phyloP scores from a whole-genome alignment of 306 rosid species.

The Prunus mongolica region DNA sequence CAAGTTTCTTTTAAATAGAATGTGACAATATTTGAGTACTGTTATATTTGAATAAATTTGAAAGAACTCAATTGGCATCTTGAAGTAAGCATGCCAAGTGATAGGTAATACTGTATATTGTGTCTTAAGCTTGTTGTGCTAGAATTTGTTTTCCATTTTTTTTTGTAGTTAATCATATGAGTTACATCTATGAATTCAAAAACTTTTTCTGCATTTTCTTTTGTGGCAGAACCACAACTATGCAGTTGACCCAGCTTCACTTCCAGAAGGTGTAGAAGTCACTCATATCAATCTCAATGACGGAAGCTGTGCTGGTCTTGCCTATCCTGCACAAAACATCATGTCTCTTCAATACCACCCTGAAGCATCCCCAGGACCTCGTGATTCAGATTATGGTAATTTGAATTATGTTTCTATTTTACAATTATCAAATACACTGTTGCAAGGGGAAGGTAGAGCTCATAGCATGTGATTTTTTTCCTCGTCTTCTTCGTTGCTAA shows the following conservation, averaged over 20 bases:
- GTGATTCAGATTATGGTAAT: constrained; percentile 87
- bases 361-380: constrained; percentile 99
- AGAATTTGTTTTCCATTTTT: neutral
- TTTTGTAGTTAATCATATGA: neutral
- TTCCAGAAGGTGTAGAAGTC: constrained; percentile 81
- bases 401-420: neutral
- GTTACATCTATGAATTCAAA: neutral
- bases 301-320: constrained; percentile 88
- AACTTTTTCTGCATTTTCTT: constrained; percentile 1
- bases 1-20: neutral
- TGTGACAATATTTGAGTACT: neutral
- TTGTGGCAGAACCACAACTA: constrained; percentile 86
- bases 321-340: constrained; percentile 62
- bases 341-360: constrained; percentile 98
- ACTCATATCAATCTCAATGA: constrained; percentile 89
- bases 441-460: neutral
- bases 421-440: neutral
- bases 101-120: neutral
- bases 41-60: neutral
- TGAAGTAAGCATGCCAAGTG: neutral
- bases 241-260: constrained; percentile 77
- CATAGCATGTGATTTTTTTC: neutral
- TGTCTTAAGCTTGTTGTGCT: neutral
- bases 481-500: neutral
- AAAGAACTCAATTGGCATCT: neutral